Conservation (phyloP, 2,329 filamentous ascomycete genomes). For the Penicillium psychrosexuale region DNA sequence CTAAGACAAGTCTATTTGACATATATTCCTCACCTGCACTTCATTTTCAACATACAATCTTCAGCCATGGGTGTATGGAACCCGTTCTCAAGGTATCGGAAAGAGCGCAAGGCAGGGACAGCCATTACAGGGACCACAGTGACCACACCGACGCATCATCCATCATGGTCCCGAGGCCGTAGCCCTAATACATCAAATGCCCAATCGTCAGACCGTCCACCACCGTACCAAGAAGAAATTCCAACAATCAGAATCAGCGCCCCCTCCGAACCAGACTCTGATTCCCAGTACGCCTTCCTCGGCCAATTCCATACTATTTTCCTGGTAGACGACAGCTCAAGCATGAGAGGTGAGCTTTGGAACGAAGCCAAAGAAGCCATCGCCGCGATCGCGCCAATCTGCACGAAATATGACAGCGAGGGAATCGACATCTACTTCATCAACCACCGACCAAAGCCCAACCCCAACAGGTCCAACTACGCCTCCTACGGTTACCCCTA, state of each 20-base stretch:
- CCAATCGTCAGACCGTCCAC: not conserved
- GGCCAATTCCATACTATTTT: slow-evolving; percentile 80
- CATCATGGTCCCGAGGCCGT: not conserved
- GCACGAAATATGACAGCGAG: slow-evolving; percentile 73
- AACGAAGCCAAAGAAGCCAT: slow-evolving; percentile 69
- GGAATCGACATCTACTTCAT: slow-evolving; percentile 92
- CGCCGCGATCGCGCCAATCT: slow-evolving; percentile 73
- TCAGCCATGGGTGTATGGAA: slow-evolving; percentile 9
- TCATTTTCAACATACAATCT: slow-evolving; percentile 1
- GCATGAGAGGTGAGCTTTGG: slow-evolving; percentile 79
- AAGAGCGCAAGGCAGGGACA: not conserved
- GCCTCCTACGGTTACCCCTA: not conserved
- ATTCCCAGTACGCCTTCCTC: slow-evolving; percentile 67
- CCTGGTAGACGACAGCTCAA: slow-evolving; percentile 86
- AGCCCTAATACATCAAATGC: not conserved
- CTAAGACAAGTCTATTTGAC: not conserved
- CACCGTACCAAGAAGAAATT: slow-evolving; percentile 40
- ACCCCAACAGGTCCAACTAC: not conserved
- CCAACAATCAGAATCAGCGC: slow-evolving; percentile 19
- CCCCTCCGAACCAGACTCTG: slow-evolving; percentile 43
- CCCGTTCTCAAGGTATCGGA: slow-evolving; percentile 10
- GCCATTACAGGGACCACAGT: not conserved
- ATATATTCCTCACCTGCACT: not conserved
- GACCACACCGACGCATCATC: not conserved
- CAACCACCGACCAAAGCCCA: slow-evolving; percentile 54